phyloP scores from a whole-genome alignment of 768 basidiomycete genomes.

The Collybia nuda region DNA sequence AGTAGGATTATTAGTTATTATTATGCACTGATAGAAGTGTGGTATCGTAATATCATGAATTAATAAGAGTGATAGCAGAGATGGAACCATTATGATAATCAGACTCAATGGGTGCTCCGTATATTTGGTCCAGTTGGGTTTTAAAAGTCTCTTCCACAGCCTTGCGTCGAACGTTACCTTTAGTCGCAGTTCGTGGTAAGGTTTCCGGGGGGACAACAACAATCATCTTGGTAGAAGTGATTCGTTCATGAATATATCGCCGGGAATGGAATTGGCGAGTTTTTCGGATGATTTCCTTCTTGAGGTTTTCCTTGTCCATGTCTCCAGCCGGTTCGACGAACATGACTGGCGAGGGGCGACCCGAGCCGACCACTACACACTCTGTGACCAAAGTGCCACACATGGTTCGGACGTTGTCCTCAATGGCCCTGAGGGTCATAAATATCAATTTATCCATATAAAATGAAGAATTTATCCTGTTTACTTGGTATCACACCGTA shows the following conservation, averaged over 20 bases:
- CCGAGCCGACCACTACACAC: constrained; percentile 77
- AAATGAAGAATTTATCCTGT: constrained; percentile 13
- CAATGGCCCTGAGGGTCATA: constrained; percentile 52
- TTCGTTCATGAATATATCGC: constrained; percentile 76
- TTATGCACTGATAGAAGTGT: too few species aligned
- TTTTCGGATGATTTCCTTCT: constrained; percentile 68
- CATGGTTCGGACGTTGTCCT: constrained; percentile 67
- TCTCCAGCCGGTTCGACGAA: constrained; percentile 65
- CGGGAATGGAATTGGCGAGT: constrained; percentile 70
- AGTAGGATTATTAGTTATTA: too few species aligned
- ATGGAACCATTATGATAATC: too few species aligned
- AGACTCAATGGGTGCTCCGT: constrained; percentile 18
- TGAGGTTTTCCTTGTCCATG: constrained; percentile 56
- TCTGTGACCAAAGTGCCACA: constrained; percentile 66
- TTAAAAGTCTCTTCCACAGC: constrained; percentile 70
- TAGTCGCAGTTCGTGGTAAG: constrained; percentile 58
- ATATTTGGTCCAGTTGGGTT: constrained; percentile 56
- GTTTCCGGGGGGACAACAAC: not conserved
- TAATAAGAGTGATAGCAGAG: too few species aligned
- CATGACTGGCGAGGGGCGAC: constrained; percentile 71
- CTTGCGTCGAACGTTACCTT: constrained; percentile 75
- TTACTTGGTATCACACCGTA: constrained; percentile 75
- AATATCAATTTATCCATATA: constrained; percentile 9
- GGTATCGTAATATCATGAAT: too few species aligned
- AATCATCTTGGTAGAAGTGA: constrained; percentile 20